phyloP scores from a whole-genome alignment of 345 rosid genomes.

The Boechera stricta region DNA sequence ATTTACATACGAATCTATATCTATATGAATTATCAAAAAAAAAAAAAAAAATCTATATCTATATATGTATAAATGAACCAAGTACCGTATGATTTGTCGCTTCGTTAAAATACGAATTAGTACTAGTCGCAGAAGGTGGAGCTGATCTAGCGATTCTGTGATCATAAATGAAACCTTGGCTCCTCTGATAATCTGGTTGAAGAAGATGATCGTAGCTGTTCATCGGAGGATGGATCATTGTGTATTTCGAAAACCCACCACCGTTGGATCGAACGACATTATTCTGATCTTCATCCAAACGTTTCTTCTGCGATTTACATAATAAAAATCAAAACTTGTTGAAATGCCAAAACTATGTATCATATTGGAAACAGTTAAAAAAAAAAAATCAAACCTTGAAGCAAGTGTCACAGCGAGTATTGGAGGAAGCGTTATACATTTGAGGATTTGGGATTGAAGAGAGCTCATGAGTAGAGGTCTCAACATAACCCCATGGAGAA shows the following conservation, averaged over 20 bases:
- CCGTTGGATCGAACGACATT: slow-evolving; percentile 45
- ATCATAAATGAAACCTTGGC: slow-evolving; percentile 31
- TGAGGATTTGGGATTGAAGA: slow-evolving; percentile 84
- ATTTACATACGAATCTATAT: background rate
- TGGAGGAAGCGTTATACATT: slow-evolving; percentile 29
- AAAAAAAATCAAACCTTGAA: slow-evolving; percentile 54
- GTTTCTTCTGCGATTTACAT: slow-evolving; percentile 55
- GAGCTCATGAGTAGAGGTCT: slow-evolving; percentile 66
- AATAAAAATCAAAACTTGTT: slow-evolving; percentile 16
- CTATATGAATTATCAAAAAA: background rate
- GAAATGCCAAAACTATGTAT: background rate
- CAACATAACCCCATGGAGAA: slow-evolving; percentile 44
- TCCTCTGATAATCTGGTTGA: slow-evolving; percentile 34
- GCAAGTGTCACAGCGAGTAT: slow-evolving; percentile 54
- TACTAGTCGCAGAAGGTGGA: slow-evolving; percentile 20
- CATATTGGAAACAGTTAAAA: background rate
- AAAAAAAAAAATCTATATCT: background rate
- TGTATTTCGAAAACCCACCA: slow-evolving; percentile 44
- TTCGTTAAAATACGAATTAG: slow-evolving; percentile 27
- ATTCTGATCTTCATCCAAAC: slow-evolving; percentile 45
- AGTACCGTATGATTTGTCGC: slow-evolving; percentile 37
- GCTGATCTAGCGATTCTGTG: slow-evolving; percentile 35
- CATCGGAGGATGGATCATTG: slow-evolving; percentile 34
- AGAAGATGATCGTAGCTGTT: slow-evolving; percentile 38
- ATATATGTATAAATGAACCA: background rate